Evolutionary conservation across 225 moss, liverwort and hornwort species (phyloP), one percentile per base, ranked within the genome.

Genomic region (Straminergon stramineum): DNA sequence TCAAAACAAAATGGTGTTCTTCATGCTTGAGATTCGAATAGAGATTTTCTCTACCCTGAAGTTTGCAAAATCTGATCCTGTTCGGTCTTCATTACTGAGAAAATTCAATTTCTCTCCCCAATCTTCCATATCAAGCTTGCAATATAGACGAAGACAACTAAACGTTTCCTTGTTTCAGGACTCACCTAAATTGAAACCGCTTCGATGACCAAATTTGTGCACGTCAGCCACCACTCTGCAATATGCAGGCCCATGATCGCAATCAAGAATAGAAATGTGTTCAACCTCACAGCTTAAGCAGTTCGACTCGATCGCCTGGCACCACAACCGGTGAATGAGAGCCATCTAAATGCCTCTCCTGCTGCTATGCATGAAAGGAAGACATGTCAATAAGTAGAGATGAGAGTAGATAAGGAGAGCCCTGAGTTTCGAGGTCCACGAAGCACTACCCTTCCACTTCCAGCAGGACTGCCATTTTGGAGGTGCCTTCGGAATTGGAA

Each of bases 211-310:
- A 77, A 95, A 95, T 90, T 94, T 93, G 90, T 99, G 97, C 88
- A 99, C 96, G 84, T 99, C 99, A 77, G 96, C 93, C 79, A 99
- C 82, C 78, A 97, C 97, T 93, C 98, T 98, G 96, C 92, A 90
- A 94, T 78, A 88, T 87, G 90, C 88, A 85, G 83, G 81, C 82
- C 76, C 88, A 85, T 88, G 88, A 88, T 80, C 91, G 68, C 67
- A 79, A 92, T 81, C 79, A 89, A 90, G 90, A 87, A 78, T 85
- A 63, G 87, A 66, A 87, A 89, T 87, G 57, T 80, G 85, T 82
- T 89, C 84, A 89, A 88, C 48, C 81, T 88, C 90, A 81, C 86
- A 90, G 83, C 86, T 89, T 65, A 79, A 92, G 77, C 73, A 91
- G 76, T 89, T 90, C 79, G 85, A 88, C 86, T 88, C 63, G 81